A percentile compares a stretch with the other conserved stretches of the same genome.
Conservation (phyloP, 2,329 filamentous ascomycete species). For the Exophiala calicioides region DNA sequence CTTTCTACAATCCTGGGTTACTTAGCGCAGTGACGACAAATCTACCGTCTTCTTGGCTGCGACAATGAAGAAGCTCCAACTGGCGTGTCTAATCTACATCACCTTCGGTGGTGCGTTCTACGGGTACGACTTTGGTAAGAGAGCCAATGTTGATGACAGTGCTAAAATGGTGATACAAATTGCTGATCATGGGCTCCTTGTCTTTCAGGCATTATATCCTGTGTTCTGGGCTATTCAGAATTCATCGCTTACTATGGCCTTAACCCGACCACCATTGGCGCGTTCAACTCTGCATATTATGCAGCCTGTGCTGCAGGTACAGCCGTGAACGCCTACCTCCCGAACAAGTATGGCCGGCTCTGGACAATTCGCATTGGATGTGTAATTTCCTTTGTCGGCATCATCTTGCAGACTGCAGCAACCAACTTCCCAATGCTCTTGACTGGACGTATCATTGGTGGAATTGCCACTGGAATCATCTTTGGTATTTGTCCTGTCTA, state of each 20-base stretch:
- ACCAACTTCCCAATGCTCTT: constrained; percentile 59
- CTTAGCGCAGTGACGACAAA: neutral
- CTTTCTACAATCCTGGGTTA: too few relatives aligned
- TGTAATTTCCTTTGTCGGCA: constrained; percentile 58
- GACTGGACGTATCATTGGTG: constrained; percentile 59
- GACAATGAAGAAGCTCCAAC: neutral
- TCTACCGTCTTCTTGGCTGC: neutral
- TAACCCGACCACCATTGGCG: constrained; percentile 6
- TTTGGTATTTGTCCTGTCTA: constrained; percentile 13
- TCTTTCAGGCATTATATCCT: constrained; percentile 1
- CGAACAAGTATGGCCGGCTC: constrained; percentile 7
- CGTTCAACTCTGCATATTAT: constrained; percentile 14
- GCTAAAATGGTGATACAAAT: too few relatives aligned
- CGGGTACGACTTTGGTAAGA: constrained; percentile 19
- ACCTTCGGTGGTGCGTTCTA: constrained; percentile 14
- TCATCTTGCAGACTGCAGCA: constrained; percentile 60
- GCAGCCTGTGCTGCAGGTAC: constrained; percentile 6
- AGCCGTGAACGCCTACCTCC: neutral
- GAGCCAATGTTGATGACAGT: too few relatives aligned
- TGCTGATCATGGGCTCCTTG: neutral
- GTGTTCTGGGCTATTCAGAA: constrained; percentile 3
- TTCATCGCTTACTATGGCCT: constrained; percentile 14
- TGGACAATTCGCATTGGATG: constrained; percentile 10
- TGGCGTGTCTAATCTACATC: constrained; percentile 9
- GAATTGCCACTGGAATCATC: constrained; percentile 37